Conservation (phyloP, 78 protist genomes). For the Andalucia godoyi region DNA sequence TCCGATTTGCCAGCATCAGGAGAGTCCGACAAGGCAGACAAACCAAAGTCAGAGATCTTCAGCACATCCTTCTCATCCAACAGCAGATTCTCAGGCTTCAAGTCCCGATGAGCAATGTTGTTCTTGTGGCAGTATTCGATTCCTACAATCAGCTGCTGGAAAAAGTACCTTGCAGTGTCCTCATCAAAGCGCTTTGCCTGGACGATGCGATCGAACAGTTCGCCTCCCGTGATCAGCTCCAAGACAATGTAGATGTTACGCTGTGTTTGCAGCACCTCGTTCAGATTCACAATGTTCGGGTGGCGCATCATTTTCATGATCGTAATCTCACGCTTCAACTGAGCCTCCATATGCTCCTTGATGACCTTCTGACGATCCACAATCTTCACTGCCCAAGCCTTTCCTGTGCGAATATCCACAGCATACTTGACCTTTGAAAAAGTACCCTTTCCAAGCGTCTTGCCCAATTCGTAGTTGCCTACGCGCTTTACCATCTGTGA, state of each 20-base stretch:
- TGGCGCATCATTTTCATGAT: conserved; percentile 25
- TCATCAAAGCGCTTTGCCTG: conserved; percentile 12
- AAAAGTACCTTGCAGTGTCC: conserved; percentile 3
- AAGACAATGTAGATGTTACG: conserved; percentile 29
- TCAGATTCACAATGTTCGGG: conserved; percentile 13
- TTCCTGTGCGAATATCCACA: conserved; percentile 5
- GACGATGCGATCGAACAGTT: conserved; percentile 35
- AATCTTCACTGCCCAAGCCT: conserved; percentile 16
- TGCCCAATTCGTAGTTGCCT: conserved; percentile 23
- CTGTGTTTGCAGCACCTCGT: conserved; percentile 17
- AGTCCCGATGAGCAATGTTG: conserved; percentile 33
- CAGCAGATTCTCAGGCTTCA: conserved; percentile 63
- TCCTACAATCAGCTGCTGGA: conserved; percentile 21
- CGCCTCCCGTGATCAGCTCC: conserved; percentile 40
- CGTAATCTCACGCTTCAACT: conserved; percentile 25
- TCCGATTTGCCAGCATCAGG: neutral
- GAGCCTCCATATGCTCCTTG: conserved; percentile 28
- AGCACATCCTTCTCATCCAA: conserved; percentile 22
- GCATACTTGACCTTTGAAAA: conserved; percentile 24
- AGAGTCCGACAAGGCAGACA: conserved; percentile 5
- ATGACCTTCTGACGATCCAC: conserved; percentile 6
- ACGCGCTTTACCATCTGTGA: conserved; percentile 17
- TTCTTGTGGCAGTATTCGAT: conserved; percentile 21
- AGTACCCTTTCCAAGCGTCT: conserved; percentile 18
- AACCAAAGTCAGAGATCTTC: conserved; percentile 61